Evolutionary conservation across 2,329 filamentous ascomycete genomes (phyloP).

Genomic region (Hortaea werneckii): DNA sequence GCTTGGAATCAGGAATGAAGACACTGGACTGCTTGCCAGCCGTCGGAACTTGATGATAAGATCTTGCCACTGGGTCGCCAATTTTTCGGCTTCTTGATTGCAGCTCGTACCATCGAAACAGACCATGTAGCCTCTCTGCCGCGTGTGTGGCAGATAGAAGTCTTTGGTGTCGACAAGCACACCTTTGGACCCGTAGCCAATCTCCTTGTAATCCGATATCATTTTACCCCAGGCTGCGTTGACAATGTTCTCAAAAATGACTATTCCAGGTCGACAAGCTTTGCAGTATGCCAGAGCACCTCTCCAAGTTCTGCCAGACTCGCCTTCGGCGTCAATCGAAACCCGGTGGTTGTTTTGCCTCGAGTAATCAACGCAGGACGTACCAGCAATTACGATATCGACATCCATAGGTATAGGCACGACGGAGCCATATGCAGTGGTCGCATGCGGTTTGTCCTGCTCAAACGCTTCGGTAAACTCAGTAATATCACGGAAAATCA

Average conservation of each 20-base stretch:
- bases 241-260: constrained; percentile 63
- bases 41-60: constrained; percentile 42
- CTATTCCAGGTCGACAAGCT: constrained; percentile 47
- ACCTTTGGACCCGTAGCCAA: constrained; percentile 47
- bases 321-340: constrained; percentile 44
- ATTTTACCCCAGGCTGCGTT: constrained; percentile 48
- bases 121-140: constrained; percentile 36
- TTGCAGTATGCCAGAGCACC: constrained; percentile 49
- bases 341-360: constrained; percentile 50
- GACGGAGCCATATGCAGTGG: constrained; percentile 56
- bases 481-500: constrained; percentile 37
- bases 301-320: constrained; percentile 56
- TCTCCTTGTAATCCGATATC: constrained; percentile 31
- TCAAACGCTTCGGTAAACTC: constrained; percentile 25
- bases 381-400: constrained; percentile 62
- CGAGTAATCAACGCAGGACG: constrained; percentile 68
- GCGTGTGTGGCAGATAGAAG: constrained; percentile 58
- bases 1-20: constrained; percentile 49
- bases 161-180: constrained; percentile 55
- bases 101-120: constrained; percentile 27
- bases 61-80: constrained; percentile 31
- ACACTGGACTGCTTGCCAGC: constrained; percentile 51
- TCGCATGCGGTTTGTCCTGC: constrained; percentile 22
- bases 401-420: constrained; percentile 45
- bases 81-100: neutral